These are phyloP conservation scores for Dictyostelium citrinum DNA, from an alignment of 78 protist species.

Conservation along the genomic window DNA sequence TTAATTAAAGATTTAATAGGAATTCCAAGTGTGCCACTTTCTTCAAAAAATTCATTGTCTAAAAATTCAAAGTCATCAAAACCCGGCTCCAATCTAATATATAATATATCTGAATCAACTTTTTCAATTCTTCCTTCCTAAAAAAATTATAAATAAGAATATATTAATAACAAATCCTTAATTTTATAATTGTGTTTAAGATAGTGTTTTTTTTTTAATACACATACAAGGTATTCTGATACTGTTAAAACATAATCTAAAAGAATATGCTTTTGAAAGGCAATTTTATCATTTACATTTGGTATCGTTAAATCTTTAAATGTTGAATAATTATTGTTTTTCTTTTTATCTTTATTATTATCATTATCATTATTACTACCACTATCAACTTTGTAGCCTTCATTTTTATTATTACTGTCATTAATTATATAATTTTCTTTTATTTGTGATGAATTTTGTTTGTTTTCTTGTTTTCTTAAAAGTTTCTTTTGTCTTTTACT, in stretches of 20 bases:
- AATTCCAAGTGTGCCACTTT: neutral
- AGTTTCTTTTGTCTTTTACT: neutral
- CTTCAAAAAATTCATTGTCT: slow-evolving; percentile 8
- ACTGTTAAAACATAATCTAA: neutral
- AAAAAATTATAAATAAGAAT: neutral
- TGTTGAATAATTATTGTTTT: neutral
- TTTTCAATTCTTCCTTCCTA: neutral
- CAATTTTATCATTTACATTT: neutral
- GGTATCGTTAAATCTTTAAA: neutral
- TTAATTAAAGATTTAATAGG: neutral
- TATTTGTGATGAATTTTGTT: neutral
- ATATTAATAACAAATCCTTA: neutral
- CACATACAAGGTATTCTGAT: neutral
- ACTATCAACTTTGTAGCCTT: neutral
- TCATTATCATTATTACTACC: neutral
- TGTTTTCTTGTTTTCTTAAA: neutral
- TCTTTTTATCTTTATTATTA: neutral
- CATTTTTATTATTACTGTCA: neutral
- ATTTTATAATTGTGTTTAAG: neutral
- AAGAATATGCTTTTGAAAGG: neutral
- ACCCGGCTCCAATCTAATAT: neutral
- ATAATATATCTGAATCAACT: neutral
- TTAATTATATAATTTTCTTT: neutral
- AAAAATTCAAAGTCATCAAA: neutral
- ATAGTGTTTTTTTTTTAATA: too few species aligned